Evolutionary conservation across 441 rosid genomes (phyloP).

Genomic region (Iberis amara): DNA sequence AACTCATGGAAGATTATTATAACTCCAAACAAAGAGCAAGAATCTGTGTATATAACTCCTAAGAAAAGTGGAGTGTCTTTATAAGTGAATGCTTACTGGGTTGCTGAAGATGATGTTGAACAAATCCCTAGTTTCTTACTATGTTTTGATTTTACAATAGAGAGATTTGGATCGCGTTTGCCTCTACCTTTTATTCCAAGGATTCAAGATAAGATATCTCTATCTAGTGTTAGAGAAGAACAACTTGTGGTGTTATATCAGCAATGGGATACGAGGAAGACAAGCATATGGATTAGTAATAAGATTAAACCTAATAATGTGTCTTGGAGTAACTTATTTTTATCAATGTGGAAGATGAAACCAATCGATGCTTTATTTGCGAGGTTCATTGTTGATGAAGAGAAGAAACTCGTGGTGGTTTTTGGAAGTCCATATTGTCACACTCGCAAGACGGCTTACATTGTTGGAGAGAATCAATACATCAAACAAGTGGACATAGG

Average conservation of each 20-base stretch:
- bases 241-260: constrained; percentile 8
- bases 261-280: accelerated
- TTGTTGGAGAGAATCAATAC: too few species aligned
- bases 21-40: too few species aligned
- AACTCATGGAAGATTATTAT: neutral
- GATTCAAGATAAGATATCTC: neutral
- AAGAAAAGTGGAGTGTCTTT: constrained; percentile 4
- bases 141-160: constrained; percentile 4
- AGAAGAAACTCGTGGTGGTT: too few species aligned
- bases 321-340: constrained; percentile 1
- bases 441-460: too few species aligned
- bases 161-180: neutral
- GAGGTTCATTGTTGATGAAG: too few species aligned
- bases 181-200: neutral
- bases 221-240: constrained; percentile 10
- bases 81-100: constrained; percentile 1
- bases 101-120: neutral
- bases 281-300: neutral
- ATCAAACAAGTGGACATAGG: too few species aligned
- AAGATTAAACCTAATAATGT: neutral
- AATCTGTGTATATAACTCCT: neutral
- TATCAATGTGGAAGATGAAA: too few species aligned
- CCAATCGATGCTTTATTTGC: too few species aligned
- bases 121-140: neutral
- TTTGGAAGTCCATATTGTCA: too few species aligned